phyloP scores from a whole-genome alignment of 331 rosid species.

The Telfairia occidentalis region DNA sequence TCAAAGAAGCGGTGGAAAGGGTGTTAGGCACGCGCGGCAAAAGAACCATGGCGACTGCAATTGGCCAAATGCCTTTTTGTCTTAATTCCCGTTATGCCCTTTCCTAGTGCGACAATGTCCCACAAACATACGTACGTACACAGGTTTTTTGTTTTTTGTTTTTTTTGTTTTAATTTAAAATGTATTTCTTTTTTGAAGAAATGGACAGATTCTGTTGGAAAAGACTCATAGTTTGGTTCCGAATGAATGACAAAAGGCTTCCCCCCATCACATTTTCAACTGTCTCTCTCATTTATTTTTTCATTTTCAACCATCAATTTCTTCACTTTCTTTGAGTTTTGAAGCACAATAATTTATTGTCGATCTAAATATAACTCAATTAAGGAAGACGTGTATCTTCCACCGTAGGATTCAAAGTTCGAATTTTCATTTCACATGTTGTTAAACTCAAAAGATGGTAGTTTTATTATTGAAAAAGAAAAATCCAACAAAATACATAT shows the following conservation, averaged over 20 bases:
- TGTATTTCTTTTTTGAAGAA: not conserved
- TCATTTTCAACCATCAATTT: not conserved
- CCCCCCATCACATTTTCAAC: slow-evolving; percentile 15
- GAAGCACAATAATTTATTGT: too few species aligned
- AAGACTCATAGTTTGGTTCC: slow-evolving; percentile 10
- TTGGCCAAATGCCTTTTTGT: not conserved
- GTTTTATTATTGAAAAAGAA: too few species aligned
- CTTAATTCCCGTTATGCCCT: slow-evolving; percentile 14
- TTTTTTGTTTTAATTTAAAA: not conserved
- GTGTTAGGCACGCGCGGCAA: slow-evolving; percentile 27
- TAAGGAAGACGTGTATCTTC: too few species aligned
- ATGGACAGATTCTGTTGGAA: slow-evolving; percentile 5
- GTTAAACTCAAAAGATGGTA: too few species aligned
- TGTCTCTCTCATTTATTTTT: slow-evolving; percentile 18
- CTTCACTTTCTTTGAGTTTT: too few species aligned
- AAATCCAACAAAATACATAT: too few species aligned
- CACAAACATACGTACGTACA: not conserved
- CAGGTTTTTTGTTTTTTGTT: not conserved
- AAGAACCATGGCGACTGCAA: slow-evolving; percentile 12
- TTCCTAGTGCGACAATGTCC: not conserved
- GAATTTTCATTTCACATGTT: too few species aligned
- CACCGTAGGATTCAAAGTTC: too few species aligned
- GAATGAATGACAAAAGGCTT: slow-evolving; percentile 24
- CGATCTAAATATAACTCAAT: too few species aligned
- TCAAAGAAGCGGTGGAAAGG: slow-evolving; percentile 10